Percentiles rank a stretch among this genome's conserved stretches.
phyloP scores from a whole-genome alignment of 1,284 basidiomycete species.

The Ganoderma sp. region DNA sequence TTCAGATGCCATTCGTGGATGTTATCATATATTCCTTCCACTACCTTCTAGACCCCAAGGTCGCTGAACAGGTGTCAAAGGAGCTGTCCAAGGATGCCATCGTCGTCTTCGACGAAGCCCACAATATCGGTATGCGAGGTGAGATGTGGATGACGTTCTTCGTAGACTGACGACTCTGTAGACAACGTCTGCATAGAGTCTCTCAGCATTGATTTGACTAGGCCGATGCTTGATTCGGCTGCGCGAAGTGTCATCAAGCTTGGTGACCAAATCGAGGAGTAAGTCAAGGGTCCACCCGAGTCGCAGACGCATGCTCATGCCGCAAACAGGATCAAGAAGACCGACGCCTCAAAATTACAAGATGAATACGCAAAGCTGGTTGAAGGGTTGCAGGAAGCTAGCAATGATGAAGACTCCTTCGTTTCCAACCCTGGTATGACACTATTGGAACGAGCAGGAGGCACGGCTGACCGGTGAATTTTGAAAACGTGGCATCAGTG shows the following conservation, averaged over 20 bases:
- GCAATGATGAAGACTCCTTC: slow-evolving; percentile 80
- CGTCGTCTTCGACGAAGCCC: slow-evolving; percentile 99
- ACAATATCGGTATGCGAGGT: slow-evolving; percentile 85
- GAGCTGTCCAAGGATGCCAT: slow-evolving; percentile 98
- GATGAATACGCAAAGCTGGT: slow-evolving; percentile 98
- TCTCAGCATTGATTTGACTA: slow-evolving; percentile 95
- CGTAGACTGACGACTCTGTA: slow-evolving; percentile 36
- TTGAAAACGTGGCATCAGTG: slow-evolving; percentile 52
- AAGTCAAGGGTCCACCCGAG: slow-evolving; percentile 38
- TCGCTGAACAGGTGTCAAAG: slow-evolving; percentile 98
- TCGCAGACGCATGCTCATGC: slow-evolving; percentile 5
- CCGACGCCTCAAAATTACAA: slow-evolving; percentile 93
- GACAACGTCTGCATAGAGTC: slow-evolving; percentile 99
- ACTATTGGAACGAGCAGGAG: slow-evolving; percentile 10
- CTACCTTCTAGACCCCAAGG: slow-evolving; percentile 98
- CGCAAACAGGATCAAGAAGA: slow-evolving; percentile 82
- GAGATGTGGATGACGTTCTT: slow-evolving; percentile 29
- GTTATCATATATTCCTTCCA: slow-evolving; percentile 99
- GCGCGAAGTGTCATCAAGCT: slow-evolving; percentile 88
- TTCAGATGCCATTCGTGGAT: slow-evolving; percentile 92
- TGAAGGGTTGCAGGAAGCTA: slow-evolving; percentile 87
- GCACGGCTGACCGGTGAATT: background rate
- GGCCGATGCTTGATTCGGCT: slow-evolving; percentile 98
- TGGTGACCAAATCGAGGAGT: slow-evolving; percentile 95
- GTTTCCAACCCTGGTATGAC: slow-evolving; percentile 85